phyloP scores from a whole-genome alignment of 2,329 filamentous ascomycete species.

The Aschersonia sp. region DNA sequence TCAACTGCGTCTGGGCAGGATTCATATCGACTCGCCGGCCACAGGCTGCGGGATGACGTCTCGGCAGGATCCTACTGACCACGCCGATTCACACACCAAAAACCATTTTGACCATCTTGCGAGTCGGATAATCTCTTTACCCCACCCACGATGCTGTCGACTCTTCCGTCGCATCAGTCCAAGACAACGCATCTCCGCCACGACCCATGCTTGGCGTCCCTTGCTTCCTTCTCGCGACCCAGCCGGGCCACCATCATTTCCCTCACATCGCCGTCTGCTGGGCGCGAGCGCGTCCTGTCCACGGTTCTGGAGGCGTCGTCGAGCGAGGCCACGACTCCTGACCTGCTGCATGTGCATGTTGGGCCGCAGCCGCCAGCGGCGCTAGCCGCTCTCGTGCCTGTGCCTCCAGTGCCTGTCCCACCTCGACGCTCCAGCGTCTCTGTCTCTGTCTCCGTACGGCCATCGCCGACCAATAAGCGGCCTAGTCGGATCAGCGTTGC shows the following conservation, averaged over 20 bases:
- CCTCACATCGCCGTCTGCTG: not conserved
- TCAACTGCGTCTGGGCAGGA: too few relatives aligned
- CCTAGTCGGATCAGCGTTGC: not conserved
- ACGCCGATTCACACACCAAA: too few relatives aligned
- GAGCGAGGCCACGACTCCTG: not conserved
- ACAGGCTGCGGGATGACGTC: too few relatives aligned
- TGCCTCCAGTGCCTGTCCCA: not conserved
- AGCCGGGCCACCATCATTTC: not conserved
- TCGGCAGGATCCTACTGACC: too few relatives aligned
- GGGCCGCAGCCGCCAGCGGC: not conserved
- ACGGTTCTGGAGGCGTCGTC: slow-evolving; percentile 1
- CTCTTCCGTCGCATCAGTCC: not conserved
- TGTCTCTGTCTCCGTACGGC: not conserved
- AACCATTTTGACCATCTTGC: too few relatives aligned
- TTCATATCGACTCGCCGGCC: too few relatives aligned
- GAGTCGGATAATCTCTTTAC: too few relatives aligned
- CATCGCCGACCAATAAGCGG: not conserved
- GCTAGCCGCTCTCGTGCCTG: not conserved
- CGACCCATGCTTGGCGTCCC: slow-evolving; percentile 1
- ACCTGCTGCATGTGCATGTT: not conserved
- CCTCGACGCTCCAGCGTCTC: not conserved
- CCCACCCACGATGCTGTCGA: slow-evolving; percentile 1
- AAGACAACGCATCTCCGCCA: slow-evolving; percentile 1
- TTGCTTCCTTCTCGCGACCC: not conserved
- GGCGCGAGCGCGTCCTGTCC: not conserved